phyloP scores from a whole-genome alignment of 2,329 filamentous ascomycete genomes.

The Emergomyces orientalis region DNA sequence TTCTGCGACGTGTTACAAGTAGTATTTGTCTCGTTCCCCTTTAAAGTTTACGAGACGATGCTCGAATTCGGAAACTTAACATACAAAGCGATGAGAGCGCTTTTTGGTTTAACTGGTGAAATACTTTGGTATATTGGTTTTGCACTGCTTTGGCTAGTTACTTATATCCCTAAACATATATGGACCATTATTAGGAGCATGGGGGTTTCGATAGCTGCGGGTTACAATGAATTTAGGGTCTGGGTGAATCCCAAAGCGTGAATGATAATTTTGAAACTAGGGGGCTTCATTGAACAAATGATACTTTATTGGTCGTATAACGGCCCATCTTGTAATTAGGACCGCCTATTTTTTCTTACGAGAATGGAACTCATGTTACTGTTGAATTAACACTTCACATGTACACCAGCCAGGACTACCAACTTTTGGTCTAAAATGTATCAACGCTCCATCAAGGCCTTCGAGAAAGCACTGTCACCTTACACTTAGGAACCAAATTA shows the following conservation, averaged over 20 bases:
- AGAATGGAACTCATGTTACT: not conserved
- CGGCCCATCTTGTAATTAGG: not conserved
- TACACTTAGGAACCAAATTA: not conserved
- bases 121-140: slow-evolving; percentile 3
- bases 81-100: not conserved
- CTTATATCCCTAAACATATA: slow-evolving; percentile 2
- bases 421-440: not conserved
- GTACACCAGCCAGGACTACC: not conserved
- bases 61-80: not conserved
- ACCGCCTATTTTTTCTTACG: not conserved
- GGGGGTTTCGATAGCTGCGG: not conserved
- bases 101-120: slow-evolving; percentile 4
- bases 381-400: not conserved
- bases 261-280: not conserved
- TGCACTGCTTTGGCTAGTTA: not conserved
- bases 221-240: not conserved
- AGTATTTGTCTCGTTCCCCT: slow-evolving; percentile 3
- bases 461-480: not conserved
- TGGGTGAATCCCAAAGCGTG: slow-evolving; percentile 6
- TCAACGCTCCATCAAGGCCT: not conserved
- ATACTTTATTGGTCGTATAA: not conserved
- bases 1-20: slow-evolving; percentile 1
- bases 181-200: slow-evolving; percentile 3
- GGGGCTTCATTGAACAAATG: not conserved
- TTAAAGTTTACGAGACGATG: not conserved